Base-by-base conservation (phyloP, 2,329 filamentous ascomycete species). In the Hypoxylon sp. region DNA sequence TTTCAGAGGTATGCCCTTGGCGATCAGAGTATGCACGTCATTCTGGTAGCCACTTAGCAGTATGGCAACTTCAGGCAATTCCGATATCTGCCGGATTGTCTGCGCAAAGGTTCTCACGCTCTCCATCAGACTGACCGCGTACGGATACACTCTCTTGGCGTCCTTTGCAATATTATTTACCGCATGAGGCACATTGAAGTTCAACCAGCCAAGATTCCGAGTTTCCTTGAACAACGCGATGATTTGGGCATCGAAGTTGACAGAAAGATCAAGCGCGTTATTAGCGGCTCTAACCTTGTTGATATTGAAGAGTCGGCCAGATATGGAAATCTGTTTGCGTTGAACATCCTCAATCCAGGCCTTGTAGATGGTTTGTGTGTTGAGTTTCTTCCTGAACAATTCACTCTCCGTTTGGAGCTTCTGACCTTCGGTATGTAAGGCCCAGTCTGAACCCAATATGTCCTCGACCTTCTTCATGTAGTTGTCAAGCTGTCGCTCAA, bases 401-500 rank as follows among this genome's bases (percentile, higher is more conserved):
- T 92, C 92, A 76, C 96, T 95, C 79, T 99, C 96, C 60, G 89
- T 90, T 74, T 95, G 91, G 18, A 99, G 85, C 78, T 97, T 97
- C 75, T 97, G 93, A 1, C 96, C 96, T 76, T 99, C 96, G 5
- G 93, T 88, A 75, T 99, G 96, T 64, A 98, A 83, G 57, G 92
- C 90, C 96, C 96, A 99, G 71, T 97, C 93, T 60, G 92, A 90
- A 51, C 96, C 96, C 20, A 99, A 87, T 36, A 99, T 96, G 71
- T 97, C 93, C 77, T 98, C 96, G n/a, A 99, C 95, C 78, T 97
- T 97, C 76, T 93, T 92, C 93, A 99, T 97, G 78, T 99, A 99
- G 9, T 90, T 92, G 74, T 97, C 91, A 8, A 99, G 87, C 78
- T 99, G 96, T 33, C 93, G 89, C 81, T 99, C 95, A 66, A 99